Evolutionary conservation across 2,329 filamentous ascomycete genomes (phyloP).

Genomic region (Colletotrichum sp.): DNA sequence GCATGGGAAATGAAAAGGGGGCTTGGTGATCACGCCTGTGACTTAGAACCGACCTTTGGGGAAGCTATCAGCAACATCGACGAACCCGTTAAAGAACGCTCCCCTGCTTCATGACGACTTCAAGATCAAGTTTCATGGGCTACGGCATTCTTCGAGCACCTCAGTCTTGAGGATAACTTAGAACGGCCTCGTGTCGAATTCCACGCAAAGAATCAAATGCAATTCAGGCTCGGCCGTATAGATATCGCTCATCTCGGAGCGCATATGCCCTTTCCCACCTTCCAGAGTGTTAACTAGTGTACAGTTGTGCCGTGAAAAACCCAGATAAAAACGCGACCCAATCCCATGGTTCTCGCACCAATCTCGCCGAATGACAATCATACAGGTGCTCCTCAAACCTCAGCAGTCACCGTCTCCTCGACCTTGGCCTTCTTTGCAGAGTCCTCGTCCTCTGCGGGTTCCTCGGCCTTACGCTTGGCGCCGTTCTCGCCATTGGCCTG

Average conservation of each 20-base stretch:
- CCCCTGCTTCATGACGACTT: neutral
- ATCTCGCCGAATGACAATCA: neutral
- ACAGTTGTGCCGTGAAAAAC: slow-evolving; percentile 9
- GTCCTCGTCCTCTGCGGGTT: slow-evolving; percentile 37
- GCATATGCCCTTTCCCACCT: neutral
- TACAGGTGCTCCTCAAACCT: slow-evolving; percentile 15
- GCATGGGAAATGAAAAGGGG: neutral
- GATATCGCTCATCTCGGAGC: neutral
- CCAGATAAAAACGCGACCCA: neutral
- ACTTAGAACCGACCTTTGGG: neutral
- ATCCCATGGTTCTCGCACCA: neutral
- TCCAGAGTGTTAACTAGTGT: slow-evolving; percentile 1
- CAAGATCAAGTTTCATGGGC: neutral
- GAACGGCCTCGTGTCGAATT: neutral
- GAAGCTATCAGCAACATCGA: neutral
- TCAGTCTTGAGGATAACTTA: neutral
- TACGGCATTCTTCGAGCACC: neutral
- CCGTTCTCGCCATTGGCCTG: slow-evolving; percentile 35
- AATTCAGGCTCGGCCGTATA: neutral
- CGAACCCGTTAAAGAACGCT: neutral
- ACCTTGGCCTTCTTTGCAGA: slow-evolving; percentile 38
- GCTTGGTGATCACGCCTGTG: neutral
- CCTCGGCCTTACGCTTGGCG: slow-evolving; percentile 63
- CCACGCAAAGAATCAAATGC: neutral
- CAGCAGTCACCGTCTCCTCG: slow-evolving; percentile 26